These are phyloP conservation scores for Dryadomyces quercus-mongolicae DNA, from an alignment of 2,329 filamentous ascomycete species.

Conservation along the genomic window DNA sequence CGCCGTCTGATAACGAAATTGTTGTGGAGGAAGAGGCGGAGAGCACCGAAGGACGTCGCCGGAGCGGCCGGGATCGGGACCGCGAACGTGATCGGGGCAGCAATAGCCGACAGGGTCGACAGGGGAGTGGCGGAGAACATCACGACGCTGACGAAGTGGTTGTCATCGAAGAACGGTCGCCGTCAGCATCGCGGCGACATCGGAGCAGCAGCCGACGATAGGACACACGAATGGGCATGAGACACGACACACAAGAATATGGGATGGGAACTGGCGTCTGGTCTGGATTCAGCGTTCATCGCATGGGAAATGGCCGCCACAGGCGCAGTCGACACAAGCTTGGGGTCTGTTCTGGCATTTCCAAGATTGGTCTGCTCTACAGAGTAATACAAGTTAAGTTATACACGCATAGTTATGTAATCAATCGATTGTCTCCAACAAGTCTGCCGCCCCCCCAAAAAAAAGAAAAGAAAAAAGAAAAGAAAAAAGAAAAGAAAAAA, in stretches of 20 bases:
- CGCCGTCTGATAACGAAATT: background rate
- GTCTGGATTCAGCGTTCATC: too few relatives aligned
- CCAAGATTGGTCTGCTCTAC: too few relatives aligned
- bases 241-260: too few relatives aligned
- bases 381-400: too few relatives aligned
- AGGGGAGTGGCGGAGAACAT: conserved; percentile 9
- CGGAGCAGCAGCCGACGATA: conserved; percentile 13
- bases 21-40: conserved; percentile 2
- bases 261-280: too few relatives aligned
- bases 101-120: conserved; percentile 4
- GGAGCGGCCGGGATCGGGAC: background rate
- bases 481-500: too few relatives aligned
- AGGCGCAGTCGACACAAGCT: too few relatives aligned
- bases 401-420: too few relatives aligned
- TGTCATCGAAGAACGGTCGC: conserved; percentile 22
- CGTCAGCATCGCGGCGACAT: conserved; percentile 9
- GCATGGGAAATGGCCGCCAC: too few relatives aligned
- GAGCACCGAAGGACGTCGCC: background rate
- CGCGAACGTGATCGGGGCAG: background rate
- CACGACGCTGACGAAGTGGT: conserved; percentile 20
- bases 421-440: too few relatives aligned
- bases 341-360: too few relatives aligned
- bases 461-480: too few relatives aligned
- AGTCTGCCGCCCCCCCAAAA: background rate
- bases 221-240: background rate